Evolutionary conservation across 768 basidiomycete genomes (phyloP).

Genomic region (Phlebiopsis gigantea): DNA sequence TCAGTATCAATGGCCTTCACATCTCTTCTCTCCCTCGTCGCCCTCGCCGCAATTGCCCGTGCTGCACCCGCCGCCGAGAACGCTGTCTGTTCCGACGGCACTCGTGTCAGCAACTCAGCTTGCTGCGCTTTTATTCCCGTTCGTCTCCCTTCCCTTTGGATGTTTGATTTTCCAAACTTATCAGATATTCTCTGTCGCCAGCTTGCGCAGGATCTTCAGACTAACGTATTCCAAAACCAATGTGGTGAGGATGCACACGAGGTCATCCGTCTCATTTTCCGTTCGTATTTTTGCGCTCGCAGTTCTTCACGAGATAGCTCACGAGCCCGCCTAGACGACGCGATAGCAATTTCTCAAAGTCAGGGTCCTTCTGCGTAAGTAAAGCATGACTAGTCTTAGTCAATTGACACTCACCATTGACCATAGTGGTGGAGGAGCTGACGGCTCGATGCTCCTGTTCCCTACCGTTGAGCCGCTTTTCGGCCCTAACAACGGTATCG

Average conservation of each 20-base stretch:
- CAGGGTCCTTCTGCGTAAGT: conserved; percentile 5
- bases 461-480: conserved; percentile 19
- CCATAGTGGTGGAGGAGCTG: conserved; percentile 23
- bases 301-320: not conserved
- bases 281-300: conserved; percentile 1
- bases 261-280: conserved; percentile 2
- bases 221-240: conserved; percentile 9
- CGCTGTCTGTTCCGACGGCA: conserved; percentile 16
- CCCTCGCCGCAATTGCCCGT: conserved; percentile 4
- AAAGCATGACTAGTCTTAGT: not conserved
- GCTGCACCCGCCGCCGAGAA: not conserved
- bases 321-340: conserved; percentile 3
- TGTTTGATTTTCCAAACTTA: not conserved
- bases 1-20: conserved; percentile 6
- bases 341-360: conserved; percentile 8
- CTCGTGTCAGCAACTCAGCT: conserved; percentile 13
- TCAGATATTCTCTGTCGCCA: not conserved
- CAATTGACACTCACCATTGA: not conserved
- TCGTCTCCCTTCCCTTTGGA: not conserved
- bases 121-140: conserved; percentile 19
- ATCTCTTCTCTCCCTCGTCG: conserved; percentile 2
- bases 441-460: conserved; percentile 23
- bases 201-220: conserved; percentile 3
- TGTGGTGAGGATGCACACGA: conserved; percentile 22
- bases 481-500: conserved; percentile 21